Evolutionary conservation across 176 grass and related monocot species (phyloP).

Genomic region (Sorghum bicolor): DNA sequence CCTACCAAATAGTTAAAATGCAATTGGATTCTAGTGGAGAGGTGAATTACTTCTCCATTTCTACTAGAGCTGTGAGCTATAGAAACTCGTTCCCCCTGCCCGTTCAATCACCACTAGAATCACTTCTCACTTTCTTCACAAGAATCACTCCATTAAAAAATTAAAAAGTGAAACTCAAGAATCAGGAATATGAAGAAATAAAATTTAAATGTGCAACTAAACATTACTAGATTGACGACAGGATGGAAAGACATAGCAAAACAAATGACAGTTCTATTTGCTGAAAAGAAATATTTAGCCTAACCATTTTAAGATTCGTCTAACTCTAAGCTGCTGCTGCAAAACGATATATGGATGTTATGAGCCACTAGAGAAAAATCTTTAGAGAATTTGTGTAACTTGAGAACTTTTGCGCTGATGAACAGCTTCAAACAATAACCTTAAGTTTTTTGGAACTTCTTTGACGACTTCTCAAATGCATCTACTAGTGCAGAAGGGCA

Average conservation of each 20-base stretch:
- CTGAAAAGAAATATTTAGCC: not conserved
- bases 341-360: not conserved
- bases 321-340: not conserved
- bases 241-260: not conserved
- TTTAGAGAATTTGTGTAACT: not conserved
- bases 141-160: too few species aligned
- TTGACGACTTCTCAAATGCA: not conserved
- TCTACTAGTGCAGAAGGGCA: conserved; percentile 18
- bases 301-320: not conserved
- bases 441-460: not conserved
- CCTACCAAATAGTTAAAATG: too few species aligned
- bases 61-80: too few species aligned
- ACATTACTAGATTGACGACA: not conserved
- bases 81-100: too few species aligned
- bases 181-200: too few species aligned
- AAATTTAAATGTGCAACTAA: not conserved
- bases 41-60: too few species aligned
- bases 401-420: not conserved
- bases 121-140: too few species aligned
- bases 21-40: too few species aligned
- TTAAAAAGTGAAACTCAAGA: too few species aligned
- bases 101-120: too few species aligned
- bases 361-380: not conserved
- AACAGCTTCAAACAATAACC: not conserved
- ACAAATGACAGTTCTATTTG: not conserved